A percentile compares a stretch with the other conserved stretches of the same genome.
phyloP scores from a whole-genome alignment of 1,139 yeast genomes.

The Geotrichum macrosporum region DNA sequence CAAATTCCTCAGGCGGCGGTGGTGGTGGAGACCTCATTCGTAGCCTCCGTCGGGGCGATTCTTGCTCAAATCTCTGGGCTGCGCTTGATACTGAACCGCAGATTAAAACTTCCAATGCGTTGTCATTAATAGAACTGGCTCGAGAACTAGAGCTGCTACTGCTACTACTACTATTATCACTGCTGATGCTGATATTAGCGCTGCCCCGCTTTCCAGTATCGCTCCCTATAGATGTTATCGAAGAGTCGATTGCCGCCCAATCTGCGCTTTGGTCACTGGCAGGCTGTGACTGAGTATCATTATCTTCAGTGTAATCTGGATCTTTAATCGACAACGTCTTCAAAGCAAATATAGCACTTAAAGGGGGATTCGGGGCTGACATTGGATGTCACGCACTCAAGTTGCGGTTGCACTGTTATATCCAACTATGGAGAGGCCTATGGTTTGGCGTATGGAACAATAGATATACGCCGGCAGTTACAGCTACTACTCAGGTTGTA shows the following conservation, averaged over 20 bases:
- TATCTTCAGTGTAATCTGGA: background rate
- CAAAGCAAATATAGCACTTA: background rate
- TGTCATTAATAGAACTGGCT: slow-evolving; percentile 1
- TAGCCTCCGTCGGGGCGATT: background rate
- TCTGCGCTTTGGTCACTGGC: background rate
- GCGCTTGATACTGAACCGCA: background rate
- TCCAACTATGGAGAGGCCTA: too few species aligned
- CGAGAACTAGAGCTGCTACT: slow-evolving; percentile 5
- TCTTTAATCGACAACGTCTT: background rate
- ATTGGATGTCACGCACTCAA: too few species aligned
- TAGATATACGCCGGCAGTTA: too few species aligned
- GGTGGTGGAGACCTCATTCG: slow-evolving; percentile 12
- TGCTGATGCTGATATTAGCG: background rate
- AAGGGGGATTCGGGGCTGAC: slow-evolving; percentile 1
- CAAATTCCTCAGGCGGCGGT: slow-evolving; percentile 7
- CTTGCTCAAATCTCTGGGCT: background rate
- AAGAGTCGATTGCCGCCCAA: background rate
- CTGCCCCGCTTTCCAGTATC: background rate
- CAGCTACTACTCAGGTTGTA: too few species aligned
- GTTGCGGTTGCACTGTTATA: too few species aligned
- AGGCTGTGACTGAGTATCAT: background rate
- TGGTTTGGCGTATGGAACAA: too few species aligned
- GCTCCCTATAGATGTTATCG: background rate
- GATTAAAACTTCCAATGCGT: background rate
- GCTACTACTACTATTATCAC: background rate